phyloP scores from a whole-genome alignment of 2,329 filamentous ascomycete genomes.

The Helicocarpus griseus region DNA sequence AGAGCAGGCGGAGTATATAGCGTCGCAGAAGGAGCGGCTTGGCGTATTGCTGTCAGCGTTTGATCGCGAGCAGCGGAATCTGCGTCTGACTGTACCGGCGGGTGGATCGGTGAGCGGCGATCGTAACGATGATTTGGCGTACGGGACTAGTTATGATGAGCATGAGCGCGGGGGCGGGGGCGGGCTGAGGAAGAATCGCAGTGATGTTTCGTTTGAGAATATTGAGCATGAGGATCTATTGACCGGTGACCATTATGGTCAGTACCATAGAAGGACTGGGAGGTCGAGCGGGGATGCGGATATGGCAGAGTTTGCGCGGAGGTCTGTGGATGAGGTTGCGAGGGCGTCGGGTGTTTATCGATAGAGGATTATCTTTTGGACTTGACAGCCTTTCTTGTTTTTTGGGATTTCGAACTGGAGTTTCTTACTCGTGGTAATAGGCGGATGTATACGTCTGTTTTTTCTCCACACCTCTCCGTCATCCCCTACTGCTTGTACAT shows the following conservation, averaged over 20 bases:
- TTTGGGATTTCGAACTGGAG: not conserved
- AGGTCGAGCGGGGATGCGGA: not conserved
- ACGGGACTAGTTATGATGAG: slow-evolving; percentile 24
- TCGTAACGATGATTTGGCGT: slow-evolving; percentile 30
- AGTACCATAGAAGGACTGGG: not conserved
- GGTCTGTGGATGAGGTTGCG: slow-evolving; percentile 7
- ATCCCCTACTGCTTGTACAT: not conserved
- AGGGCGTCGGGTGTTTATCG: slow-evolving; percentile 4
- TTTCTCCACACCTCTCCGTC: not conserved
- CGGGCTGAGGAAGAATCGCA: slow-evolving; percentile 64
- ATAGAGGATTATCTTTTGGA: not conserved
- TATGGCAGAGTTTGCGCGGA: slow-evolving; percentile 3
- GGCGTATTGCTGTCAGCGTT: slow-evolving; percentile 65
- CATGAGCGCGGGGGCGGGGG: slow-evolving; percentile 18
- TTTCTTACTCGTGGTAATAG: no score
- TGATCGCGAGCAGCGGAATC: slow-evolving; percentile 63
- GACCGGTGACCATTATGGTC: not conserved
- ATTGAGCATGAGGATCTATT: slow-evolving; percentile 53
- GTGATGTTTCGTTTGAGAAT: slow-evolving; percentile 82
- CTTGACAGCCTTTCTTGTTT: not conserved
- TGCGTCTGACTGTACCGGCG: slow-evolving; percentile 29
- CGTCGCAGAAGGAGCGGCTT: slow-evolving; percentile 68
- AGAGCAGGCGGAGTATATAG: slow-evolving; percentile 64
- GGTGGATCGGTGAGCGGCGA: slow-evolving; percentile 15
- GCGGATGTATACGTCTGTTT: not conserved